Evolutionary conservation across 768 basidiomycete species (phyloP).

Genomic region (Podaxis rugospora): DNA sequence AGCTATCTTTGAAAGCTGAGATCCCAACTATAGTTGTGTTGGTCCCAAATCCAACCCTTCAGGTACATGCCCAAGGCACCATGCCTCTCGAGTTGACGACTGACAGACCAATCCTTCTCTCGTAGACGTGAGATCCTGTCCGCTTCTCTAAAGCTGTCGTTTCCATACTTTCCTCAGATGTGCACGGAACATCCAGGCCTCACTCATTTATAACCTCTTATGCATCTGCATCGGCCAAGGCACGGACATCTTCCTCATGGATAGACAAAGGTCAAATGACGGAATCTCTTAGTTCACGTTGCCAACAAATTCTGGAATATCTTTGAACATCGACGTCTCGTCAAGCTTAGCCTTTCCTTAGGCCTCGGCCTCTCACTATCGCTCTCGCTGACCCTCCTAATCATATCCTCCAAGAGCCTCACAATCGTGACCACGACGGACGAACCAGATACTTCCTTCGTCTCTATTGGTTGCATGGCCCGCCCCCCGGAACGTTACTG

Average conservation of each 20-base stretch:
- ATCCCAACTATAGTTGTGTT: neutral
- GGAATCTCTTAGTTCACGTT: neutral
- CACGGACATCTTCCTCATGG: neutral
- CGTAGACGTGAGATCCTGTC: neutral
- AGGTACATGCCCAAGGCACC: neutral
- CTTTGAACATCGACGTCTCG: neutral
- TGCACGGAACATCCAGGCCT: neutral
- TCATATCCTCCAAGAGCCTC: neutral
- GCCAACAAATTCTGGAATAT: slow-evolving; percentile 6
- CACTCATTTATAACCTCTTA: neutral
- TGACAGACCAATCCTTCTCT: neutral
- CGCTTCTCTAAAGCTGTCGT: neutral
- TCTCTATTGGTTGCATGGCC: neutral
- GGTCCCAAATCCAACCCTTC: slow-evolving; percentile 7
- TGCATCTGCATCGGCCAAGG: slow-evolving; percentile 7
- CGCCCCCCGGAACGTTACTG: neutral
- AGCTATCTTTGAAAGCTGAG: neutral
- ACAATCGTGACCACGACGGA: neutral
- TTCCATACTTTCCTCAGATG: neutral
- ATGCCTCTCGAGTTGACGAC: neutral
- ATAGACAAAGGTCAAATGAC: neutral
- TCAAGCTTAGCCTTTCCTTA: neutral
- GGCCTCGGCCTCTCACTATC: neutral
- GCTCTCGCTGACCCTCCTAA: neutral
- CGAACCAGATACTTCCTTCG: neutral